Conservation (phyloP, 176 grass and related monocot species). For the Musa troglodytarum region DNA sequence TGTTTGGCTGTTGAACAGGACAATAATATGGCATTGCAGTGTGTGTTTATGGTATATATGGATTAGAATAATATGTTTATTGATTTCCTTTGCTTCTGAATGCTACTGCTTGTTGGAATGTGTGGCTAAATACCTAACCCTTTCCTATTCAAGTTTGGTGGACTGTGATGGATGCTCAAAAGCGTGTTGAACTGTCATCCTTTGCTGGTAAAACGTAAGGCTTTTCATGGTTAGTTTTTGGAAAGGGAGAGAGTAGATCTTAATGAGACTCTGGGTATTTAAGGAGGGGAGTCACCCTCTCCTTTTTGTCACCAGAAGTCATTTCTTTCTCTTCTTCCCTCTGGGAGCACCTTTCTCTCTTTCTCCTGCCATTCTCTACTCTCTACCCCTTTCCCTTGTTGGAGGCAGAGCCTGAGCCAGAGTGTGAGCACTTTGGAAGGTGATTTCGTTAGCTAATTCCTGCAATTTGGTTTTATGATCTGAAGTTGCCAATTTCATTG, state of each 20-base stretch:
- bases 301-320: too few relatives aligned
- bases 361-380: neutral
- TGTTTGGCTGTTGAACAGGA: too few relatives aligned
- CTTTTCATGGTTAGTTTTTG: neutral
- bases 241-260: neutral
- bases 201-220: neutral
- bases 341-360: neutral
- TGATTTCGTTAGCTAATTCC: neutral
- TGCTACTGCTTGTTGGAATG: neutral
- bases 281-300: neutral
- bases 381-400: neutral
- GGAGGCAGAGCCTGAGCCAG: neutral
- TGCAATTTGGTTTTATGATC: too few relatives aligned
- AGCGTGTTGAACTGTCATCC: constrained; percentile 1
- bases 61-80: too few relatives aligned
- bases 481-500: too few relatives aligned
- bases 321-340: neutral
- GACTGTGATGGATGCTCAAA: neutral
- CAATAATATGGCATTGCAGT: too few relatives aligned
- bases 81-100: neutral
- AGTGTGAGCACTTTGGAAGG: neutral
- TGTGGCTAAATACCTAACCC: neutral
- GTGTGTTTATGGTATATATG: too few relatives aligned
- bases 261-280: neutral
- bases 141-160: neutral